A percentile compares a stretch with the other conserved stretches of the same genome.
These are phyloP conservation scores for Boletus huronensis DNA, from an alignment of 768 basidiomycete genomes.

Conservation along the genomic window DNA sequence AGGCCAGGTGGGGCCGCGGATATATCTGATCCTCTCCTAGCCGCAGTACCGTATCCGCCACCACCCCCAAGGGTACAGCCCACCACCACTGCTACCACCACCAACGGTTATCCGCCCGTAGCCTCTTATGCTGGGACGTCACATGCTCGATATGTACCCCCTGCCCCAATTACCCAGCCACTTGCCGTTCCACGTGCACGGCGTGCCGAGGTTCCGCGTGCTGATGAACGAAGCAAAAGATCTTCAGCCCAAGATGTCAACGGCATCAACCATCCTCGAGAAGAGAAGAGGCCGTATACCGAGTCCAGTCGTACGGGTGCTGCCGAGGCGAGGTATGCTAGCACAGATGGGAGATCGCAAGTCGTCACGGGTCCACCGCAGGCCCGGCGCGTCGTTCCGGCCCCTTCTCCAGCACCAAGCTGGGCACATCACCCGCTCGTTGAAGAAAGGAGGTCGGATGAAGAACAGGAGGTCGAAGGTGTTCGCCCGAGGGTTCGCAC, in stretches of 20 bases:
- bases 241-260: conserved; percentile 13
- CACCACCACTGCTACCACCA: not conserved
- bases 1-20: conserved; percentile 30
- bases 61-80: conserved; percentile 23
- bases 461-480: conserved; percentile 21
- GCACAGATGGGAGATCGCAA: conserved; percentile 23
- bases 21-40: conserved; percentile 17
- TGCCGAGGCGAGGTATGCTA: conserved; percentile 6
- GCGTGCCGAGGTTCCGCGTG: conserved; percentile 20
- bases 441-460: conserved; percentile 30
- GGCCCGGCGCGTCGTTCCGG: conserved; percentile 30
- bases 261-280: conserved; percentile 8
- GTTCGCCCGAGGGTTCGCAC: conserved; percentile 6
- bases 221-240: conserved; percentile 22
- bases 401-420: conserved; percentile 24
- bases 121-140: conserved; percentile 9
- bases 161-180: conserved; percentile 15
- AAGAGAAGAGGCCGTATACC: conserved; percentile 11
- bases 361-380: conserved; percentile 34
- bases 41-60: conserved; percentile 26
- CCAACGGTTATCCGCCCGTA: conserved; percentile 13
- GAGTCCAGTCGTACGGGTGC: conserved; percentile 12
- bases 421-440: conserved; percentile 31
- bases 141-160: conserved; percentile 13
- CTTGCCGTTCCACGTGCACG: conserved; percentile 19